Percentiles rank a stretch among this genome's conserved stretches.
Conservation (phyloP, 805 yeast species). For the Starmera quercuum region DNA sequence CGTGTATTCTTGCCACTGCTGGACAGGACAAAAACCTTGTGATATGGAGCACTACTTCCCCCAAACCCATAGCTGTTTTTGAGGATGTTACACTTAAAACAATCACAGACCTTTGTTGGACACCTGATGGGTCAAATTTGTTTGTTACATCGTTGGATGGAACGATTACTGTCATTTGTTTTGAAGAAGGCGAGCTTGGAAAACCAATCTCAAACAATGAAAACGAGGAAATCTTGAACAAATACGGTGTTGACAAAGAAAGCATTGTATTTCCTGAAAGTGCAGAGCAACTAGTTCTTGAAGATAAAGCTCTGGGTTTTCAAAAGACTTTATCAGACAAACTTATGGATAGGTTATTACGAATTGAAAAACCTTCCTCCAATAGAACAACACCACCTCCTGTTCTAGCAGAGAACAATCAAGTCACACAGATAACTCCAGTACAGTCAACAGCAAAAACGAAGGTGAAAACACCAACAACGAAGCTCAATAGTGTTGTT, state of each 20-base stretch:
- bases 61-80: slow-evolving; percentile 76
- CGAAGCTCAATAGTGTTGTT: slow-evolving; percentile 38
- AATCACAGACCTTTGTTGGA: slow-evolving; percentile 87
- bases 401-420: slow-evolving; percentile 3
- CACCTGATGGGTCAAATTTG: slow-evolving; percentile 68
- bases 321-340: slow-evolving; percentile 22
- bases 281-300: slow-evolving; percentile 66
- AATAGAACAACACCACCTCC: slow-evolving; percentile 2
- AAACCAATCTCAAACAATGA: slow-evolving; percentile 52
- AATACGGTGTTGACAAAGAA: slow-evolving; percentile 87
- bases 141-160: slow-evolving; percentile 83
- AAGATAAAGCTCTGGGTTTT: slow-evolving; percentile 45
- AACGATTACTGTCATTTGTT: slow-evolving; percentile 56
- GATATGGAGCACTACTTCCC: slow-evolving; percentile 74
- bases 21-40: slow-evolving; percentile 91
- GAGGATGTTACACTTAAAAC: slow-evolving; percentile 69
- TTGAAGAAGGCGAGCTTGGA: slow-evolving; percentile 62
- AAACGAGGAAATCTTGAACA: slow-evolving; percentile 61
- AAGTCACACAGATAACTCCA: neutral
- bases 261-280: slow-evolving; percentile 83
- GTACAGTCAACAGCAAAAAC: slow-evolving; percentile 3
- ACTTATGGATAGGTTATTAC: slow-evolving; percentile 37
- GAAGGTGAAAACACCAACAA: neutral
- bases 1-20: slow-evolving; percentile 86
- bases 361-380: slow-evolving; percentile 14